phyloP scores from a whole-genome alignment of 352 stramenopile species.

The Globisporangium barbulae region DNA sequence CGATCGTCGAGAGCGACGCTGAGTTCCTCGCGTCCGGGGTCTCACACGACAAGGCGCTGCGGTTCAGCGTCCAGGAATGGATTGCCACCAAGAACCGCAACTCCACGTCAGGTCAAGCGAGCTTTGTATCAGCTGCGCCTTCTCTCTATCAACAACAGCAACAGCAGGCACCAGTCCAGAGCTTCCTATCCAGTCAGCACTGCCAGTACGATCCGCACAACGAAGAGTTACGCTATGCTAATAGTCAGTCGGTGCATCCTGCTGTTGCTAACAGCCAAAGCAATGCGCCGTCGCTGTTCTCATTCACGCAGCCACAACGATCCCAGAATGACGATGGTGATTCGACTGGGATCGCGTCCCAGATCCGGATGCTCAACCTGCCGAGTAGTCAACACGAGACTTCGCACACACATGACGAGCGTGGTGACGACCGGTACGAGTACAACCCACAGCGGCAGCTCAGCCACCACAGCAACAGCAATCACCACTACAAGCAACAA shows the following conservation, averaged over 20 bases:
- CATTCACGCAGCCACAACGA: constrained; percentile 8
- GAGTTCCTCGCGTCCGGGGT: constrained; percentile 55
- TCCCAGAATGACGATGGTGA: constrained; percentile 3
- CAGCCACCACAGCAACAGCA: constrained; percentile 9
- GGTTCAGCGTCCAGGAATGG: constrained; percentile 73
- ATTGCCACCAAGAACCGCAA: constrained; percentile 58
- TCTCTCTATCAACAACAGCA: neutral
- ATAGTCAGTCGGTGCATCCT: neutral
- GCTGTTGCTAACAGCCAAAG: neutral
- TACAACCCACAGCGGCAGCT: constrained; percentile 26
- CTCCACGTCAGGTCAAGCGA: constrained; percentile 27
- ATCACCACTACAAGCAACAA: constrained; percentile 1
- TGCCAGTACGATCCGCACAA: neutral
- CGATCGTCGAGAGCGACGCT: constrained; percentile 39
- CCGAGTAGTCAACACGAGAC: neutral
- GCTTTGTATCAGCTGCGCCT: constrained; percentile 17
- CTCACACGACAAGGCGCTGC: constrained; percentile 61
- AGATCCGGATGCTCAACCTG: constrained; percentile 10
- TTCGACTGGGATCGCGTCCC: neutral
- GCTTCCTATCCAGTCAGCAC: neutral
- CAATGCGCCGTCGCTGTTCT: constrained; percentile 5
- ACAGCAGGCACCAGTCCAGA: constrained; percentile 8
- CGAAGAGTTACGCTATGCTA: neutral
- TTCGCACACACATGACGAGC: neutral
- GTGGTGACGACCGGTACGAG: constrained; percentile 19